A percentile compares a stretch with the other conserved stretches of the same genome.
Conservation (phyloP, 208 protist species). For the Strigomonas culicis region DNA sequence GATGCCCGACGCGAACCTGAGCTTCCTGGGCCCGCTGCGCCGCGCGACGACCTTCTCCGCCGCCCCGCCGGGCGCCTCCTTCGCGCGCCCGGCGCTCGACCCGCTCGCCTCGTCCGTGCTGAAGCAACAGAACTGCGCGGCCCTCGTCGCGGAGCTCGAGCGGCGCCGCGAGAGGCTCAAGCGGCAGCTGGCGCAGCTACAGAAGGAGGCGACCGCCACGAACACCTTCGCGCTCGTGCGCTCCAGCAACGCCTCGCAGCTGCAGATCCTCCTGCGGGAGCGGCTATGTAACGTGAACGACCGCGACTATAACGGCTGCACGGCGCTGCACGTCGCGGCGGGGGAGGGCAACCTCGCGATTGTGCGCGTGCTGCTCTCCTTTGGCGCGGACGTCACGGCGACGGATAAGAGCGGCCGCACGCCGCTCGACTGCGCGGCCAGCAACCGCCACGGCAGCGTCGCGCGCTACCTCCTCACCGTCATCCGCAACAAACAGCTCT, state of each 20-base stretch:
- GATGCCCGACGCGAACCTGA: no score
- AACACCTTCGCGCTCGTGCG: conserved; percentile 86
- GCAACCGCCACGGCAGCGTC: conserved; percentile 74
- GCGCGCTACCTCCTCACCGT: conserved; percentile 56
- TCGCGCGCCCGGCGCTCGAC: conserved; percentile 12
- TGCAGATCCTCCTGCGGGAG: conserved; percentile 74
- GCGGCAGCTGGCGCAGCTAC: conserved; percentile 43
- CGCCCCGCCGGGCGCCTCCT: not conserved
- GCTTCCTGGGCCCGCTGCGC: not conserved
- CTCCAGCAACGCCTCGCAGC: conserved; percentile 66
- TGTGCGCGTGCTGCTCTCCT: conserved; percentile 76
- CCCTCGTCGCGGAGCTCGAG: conserved; percentile 69
- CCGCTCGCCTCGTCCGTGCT: conserved; percentile 22
- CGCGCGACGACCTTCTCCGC: not conserved
- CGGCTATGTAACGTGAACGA: conserved; percentile 64
- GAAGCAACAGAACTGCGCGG: conserved; percentile 40
- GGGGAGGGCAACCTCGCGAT: conserved; percentile 74
- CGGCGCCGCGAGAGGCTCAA: conserved; percentile 51
- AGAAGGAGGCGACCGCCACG: conserved; percentile 44
- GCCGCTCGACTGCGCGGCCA: conserved; percentile 78
- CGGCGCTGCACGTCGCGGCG: conserved; percentile 80
- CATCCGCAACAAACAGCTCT: conserved; percentile 32
- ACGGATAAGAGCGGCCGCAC: conserved; percentile 74
- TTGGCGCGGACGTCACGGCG: conserved; percentile 68
- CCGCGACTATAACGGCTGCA: conserved; percentile 87